Percentiles rank a stretch among this genome's conserved stretches.
phyloP scores from a whole-genome alignment of 1,139 yeast genomes.

The Diutina mesorugosa region DNA sequence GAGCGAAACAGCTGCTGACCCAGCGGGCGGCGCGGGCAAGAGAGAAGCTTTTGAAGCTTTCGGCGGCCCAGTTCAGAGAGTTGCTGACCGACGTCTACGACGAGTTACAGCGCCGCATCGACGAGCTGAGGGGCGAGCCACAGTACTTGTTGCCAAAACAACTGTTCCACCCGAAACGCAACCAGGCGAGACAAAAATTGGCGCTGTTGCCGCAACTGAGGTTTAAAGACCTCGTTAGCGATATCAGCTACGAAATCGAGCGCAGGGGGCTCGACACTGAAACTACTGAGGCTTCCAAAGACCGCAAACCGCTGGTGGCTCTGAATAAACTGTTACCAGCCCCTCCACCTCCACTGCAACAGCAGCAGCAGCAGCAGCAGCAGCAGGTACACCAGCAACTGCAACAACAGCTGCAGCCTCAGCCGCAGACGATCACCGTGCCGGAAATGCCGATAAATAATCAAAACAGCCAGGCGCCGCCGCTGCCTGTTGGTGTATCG shows the following conservation, averaged over 20 bases:
- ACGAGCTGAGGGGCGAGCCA: slow-evolving; percentile 41
- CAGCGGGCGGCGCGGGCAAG: slow-evolving; percentile 67
- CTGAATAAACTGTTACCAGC: background rate
- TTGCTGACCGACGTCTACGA: slow-evolving; percentile 89
- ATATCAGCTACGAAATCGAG: slow-evolving; percentile 77
- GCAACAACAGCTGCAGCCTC: background rate
- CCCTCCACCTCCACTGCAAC: background rate
- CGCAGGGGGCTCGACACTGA: slow-evolving; percentile 41
- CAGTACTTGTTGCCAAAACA: slow-evolving; percentile 56
- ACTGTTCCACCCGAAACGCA: slow-evolving; percentile 84
- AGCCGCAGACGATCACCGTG: background rate
- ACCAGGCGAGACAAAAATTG: slow-evolving; percentile 88
- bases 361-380: background rate
- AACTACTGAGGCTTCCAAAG: background rate
- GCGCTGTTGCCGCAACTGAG: slow-evolving; percentile 73
- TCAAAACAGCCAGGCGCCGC: background rate
- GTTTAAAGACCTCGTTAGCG: slow-evolving; percentile 84
- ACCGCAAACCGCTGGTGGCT: background rate
- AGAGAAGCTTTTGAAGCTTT: slow-evolving; percentile 68
- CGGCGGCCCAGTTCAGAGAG: slow-evolving; percentile 78
- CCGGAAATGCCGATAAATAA: background rate
- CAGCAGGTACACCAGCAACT: background rate
- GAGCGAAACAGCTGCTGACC: slow-evolving; percentile 28
- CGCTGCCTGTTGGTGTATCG: slow-evolving; percentile 17
- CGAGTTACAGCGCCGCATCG: slow-evolving; percentile 67